Conservation (phyloP, 495 filamentous ascomycete species). For the Penicillium goetzii region DNA sequence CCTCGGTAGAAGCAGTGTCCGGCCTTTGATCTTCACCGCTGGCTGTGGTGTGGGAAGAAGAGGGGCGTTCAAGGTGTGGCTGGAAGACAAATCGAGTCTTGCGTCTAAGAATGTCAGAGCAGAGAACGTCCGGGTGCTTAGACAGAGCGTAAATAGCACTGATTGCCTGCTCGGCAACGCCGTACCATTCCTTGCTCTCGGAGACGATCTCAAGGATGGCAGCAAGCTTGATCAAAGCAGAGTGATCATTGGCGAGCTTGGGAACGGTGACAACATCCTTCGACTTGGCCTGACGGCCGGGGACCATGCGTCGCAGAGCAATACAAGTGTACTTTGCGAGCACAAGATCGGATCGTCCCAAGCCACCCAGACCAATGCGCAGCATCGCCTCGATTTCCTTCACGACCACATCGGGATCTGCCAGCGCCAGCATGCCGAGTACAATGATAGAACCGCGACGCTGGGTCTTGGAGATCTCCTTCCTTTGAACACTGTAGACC, state of each 20-base stretch:
- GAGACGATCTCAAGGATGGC: constrained; percentile 80
- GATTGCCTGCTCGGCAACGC: constrained; percentile 96
- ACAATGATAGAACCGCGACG: constrained; percentile 93
- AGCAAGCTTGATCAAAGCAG: constrained; percentile 78
- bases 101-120: constrained; percentile 85
- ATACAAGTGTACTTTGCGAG: constrained; percentile 95
- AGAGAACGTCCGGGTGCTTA: constrained; percentile 91
- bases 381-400: constrained; percentile 94
- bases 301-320: constrained; percentile 85
- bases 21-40: constrained; percentile 55
- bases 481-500: constrained; percentile 91
- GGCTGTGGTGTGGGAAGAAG: constrained; percentile 32
- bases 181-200: constrained; percentile 94
- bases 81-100: constrained; percentile 85
- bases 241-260: constrained; percentile 89
- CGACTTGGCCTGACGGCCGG: constrained; percentile 75
- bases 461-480: constrained; percentile 91
- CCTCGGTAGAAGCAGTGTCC: constrained; percentile 40
- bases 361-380: constrained; percentile 79
- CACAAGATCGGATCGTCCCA: constrained; percentile 80
- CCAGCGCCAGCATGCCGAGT: constrained; percentile 93
- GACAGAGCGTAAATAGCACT: constrained; percentile 94
- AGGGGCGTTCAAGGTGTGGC: constrained; percentile 39
- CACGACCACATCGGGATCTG: constrained; percentile 88
- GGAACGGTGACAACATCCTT: constrained; percentile 66